Base-by-base conservation (phyloP, 768 basidiomycete genomes). In the Rhodotorula paludigena region DNA sequence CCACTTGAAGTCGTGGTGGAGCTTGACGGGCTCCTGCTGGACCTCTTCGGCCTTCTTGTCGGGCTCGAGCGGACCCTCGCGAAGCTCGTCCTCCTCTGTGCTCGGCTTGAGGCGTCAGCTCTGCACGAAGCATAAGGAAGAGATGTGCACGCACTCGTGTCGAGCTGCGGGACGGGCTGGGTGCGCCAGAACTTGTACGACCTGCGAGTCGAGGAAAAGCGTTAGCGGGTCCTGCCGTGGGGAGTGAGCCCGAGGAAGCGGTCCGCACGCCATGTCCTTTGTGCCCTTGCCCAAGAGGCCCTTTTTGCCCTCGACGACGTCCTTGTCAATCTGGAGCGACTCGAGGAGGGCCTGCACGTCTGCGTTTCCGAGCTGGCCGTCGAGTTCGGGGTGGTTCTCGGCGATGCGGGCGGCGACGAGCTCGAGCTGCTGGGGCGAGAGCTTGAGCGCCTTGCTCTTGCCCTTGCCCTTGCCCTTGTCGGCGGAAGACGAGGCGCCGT, bases 1-100 rank as follows among this genome's bases (percentile, higher is more conserved):
- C 96, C 96, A 99, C 76, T 89, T 89, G 72, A 97, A 97, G 66
- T 96, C 91, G 70, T 87, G 88, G 20, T 91, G 96, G 14, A 99
- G 81, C 8, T 87, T 85, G 76, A 90, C 89, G 11, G 92, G 87
- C 18, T 93, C 89, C 75, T 92, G 89, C 32, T 89, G 85, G 69
- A 99, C 87, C 74, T 94, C 85, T 61, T 86, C 85, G 39, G 82
- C 79, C 28, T 87, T 84, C 73, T 85, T 87, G 3, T 88, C 85
- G 5, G 88, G 84, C 74, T 99, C 94, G 59, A 99, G 93, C 59
- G 84, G 88, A 6, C 94, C 93, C 77, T 97, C 93, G 66, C 71
- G 5, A 74, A 72, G 16, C 68, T 64, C 59, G 20, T 81, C 85
- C 74, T 89, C 86, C 33, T 85, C 86, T 90, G 32, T 49, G 45